Conservation (phyloP, 1,284 basidiomycete species). For the Apiotrichum domesticum region DNA sequence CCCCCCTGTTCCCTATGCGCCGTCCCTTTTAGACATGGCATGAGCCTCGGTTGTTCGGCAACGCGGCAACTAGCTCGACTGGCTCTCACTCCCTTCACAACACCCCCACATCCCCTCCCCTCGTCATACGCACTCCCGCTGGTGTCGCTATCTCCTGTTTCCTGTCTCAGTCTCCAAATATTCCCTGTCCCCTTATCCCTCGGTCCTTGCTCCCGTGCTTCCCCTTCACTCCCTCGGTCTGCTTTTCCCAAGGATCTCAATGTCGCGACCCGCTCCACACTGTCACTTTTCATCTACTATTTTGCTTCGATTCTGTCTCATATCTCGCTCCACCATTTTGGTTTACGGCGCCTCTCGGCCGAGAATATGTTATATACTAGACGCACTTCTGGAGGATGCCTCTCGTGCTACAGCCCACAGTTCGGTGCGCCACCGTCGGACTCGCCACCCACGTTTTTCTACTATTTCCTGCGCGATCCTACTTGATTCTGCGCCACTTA, state of each 20-base stretch:
- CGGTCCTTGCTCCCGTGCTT: neutral
- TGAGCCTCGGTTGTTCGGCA: too few relatives aligned
- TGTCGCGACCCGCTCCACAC: neutral
- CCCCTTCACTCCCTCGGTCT: neutral
- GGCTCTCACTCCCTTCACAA: neutral
- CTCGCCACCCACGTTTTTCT: too few relatives aligned
- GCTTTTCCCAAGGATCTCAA: too few relatives aligned
- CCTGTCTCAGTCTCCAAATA: too few relatives aligned
- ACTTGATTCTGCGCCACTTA: too few relatives aligned
- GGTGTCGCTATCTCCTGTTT: too few relatives aligned
- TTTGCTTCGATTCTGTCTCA: neutral
- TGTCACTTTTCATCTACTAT: neutral
- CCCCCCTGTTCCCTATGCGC: too few relatives aligned
- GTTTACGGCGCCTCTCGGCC: conserved; percentile 1
- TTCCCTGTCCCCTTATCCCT: neutral
- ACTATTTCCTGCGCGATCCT: too few relatives aligned
- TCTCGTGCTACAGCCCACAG: too few relatives aligned
- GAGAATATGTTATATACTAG: conserved; percentile 5
- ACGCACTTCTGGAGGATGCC: neutral
- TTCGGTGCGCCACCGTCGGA: too few relatives aligned
- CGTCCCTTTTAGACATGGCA: too few relatives aligned
- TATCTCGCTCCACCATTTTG: neutral
- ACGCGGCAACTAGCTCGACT: too few relatives aligned
- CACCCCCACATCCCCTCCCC: neutral
- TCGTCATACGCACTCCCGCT: neutral